phyloP scores from a whole-genome alignment of 139 green algal species.

The Chlorella ohadii region DNA sequence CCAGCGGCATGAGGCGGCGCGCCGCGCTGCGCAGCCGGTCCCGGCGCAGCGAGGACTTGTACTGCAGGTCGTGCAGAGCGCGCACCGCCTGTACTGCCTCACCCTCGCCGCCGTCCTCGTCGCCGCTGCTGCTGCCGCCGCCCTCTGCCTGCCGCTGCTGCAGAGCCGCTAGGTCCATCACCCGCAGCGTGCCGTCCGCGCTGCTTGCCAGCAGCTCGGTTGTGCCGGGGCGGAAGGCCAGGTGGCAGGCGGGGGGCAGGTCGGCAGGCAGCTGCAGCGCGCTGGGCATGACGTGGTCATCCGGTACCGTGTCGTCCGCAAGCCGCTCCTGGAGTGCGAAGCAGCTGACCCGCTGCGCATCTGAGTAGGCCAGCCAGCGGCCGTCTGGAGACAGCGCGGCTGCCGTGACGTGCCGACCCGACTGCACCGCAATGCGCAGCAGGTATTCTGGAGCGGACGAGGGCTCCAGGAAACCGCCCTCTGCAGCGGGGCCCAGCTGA shows the following conservation, averaged over 20 bases:
- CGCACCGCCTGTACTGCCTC: constrained; percentile 18
- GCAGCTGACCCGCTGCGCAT: constrained; percentile 54
- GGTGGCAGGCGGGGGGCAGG: constrained; percentile 33
- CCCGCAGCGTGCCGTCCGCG: constrained; percentile 27
- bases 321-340: constrained; percentile 47
- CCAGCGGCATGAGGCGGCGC: constrained; percentile 23
- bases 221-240: constrained; percentile 30
- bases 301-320: not conserved
- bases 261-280: constrained; percentile 36
- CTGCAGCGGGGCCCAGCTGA: constrained; percentile 17
- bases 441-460: constrained; percentile 56
- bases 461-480: constrained; percentile 58
- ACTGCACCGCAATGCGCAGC: constrained; percentile 49
- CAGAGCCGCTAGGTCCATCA: not conserved
- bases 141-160: not conserved
- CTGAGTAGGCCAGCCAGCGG: constrained; percentile 63
- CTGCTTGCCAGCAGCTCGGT: constrained; percentile 1
- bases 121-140: not conserved
- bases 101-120: not conserved
- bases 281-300: constrained; percentile 2
- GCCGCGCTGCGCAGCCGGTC: constrained; percentile 31
- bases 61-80: constrained; percentile 41
- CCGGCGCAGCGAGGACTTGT: constrained; percentile 33
- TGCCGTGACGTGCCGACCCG: constrained; percentile 44
- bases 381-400: constrained; percentile 78